Conservation (phyloP, 2,329 filamentous ascomycete genomes). For the Exophiala viscosa region DNA sequence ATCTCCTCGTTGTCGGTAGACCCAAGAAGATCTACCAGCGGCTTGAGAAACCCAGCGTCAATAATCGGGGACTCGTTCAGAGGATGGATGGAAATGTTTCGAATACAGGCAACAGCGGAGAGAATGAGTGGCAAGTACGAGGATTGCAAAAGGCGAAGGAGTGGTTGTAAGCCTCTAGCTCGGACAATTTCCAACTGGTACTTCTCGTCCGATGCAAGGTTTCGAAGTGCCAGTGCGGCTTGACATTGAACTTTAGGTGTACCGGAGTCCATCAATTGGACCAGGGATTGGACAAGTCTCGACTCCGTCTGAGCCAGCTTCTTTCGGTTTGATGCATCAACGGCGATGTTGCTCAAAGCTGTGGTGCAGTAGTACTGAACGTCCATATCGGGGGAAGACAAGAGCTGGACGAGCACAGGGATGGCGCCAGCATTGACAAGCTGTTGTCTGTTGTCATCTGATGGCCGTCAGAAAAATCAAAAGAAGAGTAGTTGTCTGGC, state of each 20-base stretch:
- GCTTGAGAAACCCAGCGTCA: constrained; percentile 91
- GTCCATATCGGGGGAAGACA: constrained; percentile 89
- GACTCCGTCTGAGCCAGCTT: constrained; percentile 87
- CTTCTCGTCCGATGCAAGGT: constrained; percentile 95
- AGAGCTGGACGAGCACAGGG: constrained; percentile 89
- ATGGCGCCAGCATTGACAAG: constrained; percentile 97
- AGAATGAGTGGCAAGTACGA: constrained; percentile 94
- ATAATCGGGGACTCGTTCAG: constrained; percentile 98
- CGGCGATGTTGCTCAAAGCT: constrained; percentile 95
- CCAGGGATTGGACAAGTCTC: constrained; percentile 86
- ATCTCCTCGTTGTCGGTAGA: constrained; percentile 98
- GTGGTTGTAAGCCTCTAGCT: constrained; percentile 75
- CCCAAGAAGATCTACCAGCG: constrained; percentile 86
- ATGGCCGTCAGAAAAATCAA: constrained; percentile 1
- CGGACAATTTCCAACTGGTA: constrained; percentile 98
- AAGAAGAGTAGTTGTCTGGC: neutral
- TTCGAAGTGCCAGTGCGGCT: constrained; percentile 87
- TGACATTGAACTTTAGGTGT: constrained; percentile 98
- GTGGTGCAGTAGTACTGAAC: constrained; percentile 99
- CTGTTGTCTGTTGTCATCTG: constrained; percentile 96
- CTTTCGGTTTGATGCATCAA: constrained; percentile 85
- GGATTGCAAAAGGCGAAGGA: constrained; percentile 86
- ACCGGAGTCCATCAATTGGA: constrained; percentile 94
- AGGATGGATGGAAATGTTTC: constrained; percentile 98
- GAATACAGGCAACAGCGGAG: constrained; percentile 94